phyloP scores from a whole-genome alignment of 371 early-diverging fungal genomes.

The Rhizopus stolonifer region DNA sequence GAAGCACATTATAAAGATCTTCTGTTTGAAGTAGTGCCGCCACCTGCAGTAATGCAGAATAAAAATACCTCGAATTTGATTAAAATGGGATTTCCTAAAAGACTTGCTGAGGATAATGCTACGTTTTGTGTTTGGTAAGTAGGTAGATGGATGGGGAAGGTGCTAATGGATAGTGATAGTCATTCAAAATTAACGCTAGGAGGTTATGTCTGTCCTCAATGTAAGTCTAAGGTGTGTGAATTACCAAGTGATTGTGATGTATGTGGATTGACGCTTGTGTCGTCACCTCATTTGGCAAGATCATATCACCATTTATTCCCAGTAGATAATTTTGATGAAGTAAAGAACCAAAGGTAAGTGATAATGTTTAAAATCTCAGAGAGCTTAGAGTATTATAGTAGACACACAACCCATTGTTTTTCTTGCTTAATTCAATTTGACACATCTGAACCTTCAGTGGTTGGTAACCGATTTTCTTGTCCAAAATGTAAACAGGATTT shows the following conservation, averaged over 20 bases:
- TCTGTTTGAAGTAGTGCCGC: conserved; percentile 77
- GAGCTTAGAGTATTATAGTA: too few species aligned
- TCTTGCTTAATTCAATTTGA: conserved; percentile 46
- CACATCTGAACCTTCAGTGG: conserved; percentile 28
- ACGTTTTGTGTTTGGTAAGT: conserved; percentile 84
- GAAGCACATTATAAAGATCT: conserved; percentile 80
- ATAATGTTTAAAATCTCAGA: neutral
- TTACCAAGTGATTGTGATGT: conserved; percentile 93
- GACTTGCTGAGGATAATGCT: conserved; percentile 55
- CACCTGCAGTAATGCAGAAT: conserved; percentile 73
- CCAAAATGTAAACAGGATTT: conserved; percentile 77
- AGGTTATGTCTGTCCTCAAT: conserved; percentile 91
- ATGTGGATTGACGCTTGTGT: conserved; percentile 89
- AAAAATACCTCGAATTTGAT: conserved; percentile 71
- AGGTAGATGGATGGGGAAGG: neutral
- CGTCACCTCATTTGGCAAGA: conserved; percentile 89
- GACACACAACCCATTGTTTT: conserved; percentile 38
- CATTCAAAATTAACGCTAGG: conserved; percentile 74
- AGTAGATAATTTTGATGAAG: conserved; percentile 68
- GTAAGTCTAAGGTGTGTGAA: conserved; percentile 81
- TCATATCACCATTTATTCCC: conserved; percentile 97
- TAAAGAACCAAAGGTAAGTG: conserved; percentile 35
- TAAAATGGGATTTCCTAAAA: conserved; percentile 90
- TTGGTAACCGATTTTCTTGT: conserved; percentile 62
- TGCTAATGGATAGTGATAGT: conserved; percentile 32